phyloP scores from a whole-genome alignment of 2,329 filamentous ascomycete genomes.

The Fusarium heterosporum region DNA sequence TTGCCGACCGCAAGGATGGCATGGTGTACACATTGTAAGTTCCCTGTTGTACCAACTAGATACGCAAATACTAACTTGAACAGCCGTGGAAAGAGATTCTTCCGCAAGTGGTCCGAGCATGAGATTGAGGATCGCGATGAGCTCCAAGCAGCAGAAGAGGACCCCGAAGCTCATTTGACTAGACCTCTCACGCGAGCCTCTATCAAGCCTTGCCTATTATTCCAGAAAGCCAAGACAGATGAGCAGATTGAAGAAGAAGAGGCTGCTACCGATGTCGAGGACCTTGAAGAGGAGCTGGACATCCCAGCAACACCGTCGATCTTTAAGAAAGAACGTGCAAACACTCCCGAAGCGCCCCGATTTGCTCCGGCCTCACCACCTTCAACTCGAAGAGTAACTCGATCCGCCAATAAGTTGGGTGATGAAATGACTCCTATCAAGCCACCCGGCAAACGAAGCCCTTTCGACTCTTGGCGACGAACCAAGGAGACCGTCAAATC shows the following conservation, averaged over 20 bases:
- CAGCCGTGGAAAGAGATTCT: slow-evolving; percentile 83
- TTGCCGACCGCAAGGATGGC: slow-evolving; percentile 74
- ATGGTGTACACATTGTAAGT: slow-evolving; percentile 83
- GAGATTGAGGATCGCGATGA: slow-evolving; percentile 51
- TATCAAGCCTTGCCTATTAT: slow-evolving; percentile 79
- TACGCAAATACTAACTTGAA: slow-evolving; percentile 31
- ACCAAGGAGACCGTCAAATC: slow-evolving; percentile 66
- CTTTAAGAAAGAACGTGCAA: slow-evolving; percentile 42
- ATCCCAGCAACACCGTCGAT: slow-evolving; percentile 55
- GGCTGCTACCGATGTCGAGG: slow-evolving; percentile 69
- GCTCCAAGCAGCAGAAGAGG: slow-evolving; percentile 52
- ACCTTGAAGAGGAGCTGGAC: slow-evolving; percentile 48
- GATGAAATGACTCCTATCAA: slow-evolving; percentile 58
- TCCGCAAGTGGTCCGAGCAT: slow-evolving; percentile 72
- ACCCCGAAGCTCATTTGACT: slow-evolving; percentile 51
- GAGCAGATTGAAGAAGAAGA: slow-evolving; percentile 68
- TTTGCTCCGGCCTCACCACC: slow-evolving; percentile 72
- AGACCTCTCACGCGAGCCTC: slow-evolving; percentile 72
- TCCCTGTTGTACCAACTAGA: slow-evolving; percentile 4
- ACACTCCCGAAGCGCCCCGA: slow-evolving; percentile 67
- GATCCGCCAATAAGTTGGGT: slow-evolving; percentile 64
- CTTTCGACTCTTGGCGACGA: slow-evolving; percentile 76
- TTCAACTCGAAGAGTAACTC: slow-evolving; percentile 69
- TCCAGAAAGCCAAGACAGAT: slow-evolving; percentile 64
- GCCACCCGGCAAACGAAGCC: slow-evolving; percentile 59